Evolutionary conservation across 139 green algal species (phyloP), one percentile per base, ranked within the genome.

Genomic region (Zygnema circumcarinatum): DNA sequence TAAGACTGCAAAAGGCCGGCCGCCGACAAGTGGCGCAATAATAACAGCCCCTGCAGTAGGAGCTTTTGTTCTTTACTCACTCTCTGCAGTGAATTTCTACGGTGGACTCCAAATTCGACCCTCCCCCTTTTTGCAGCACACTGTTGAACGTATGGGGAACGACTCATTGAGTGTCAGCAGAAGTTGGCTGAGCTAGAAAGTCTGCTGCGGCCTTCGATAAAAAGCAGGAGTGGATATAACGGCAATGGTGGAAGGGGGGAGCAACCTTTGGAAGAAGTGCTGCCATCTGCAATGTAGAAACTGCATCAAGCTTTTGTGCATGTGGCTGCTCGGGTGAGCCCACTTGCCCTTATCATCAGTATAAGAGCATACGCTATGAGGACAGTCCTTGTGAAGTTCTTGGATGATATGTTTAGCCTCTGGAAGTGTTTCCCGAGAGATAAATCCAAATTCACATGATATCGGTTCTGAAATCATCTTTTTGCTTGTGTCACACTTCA

Each of bases 231-330:
- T 7, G 7, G 3, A 25, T 31, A 74, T 2, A 39, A 7, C 22
- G 74, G 22, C 2, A 74, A 2, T 85, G 56, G 42, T 3, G 56
- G 79, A 67, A n/a, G 22, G 76, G 68, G 81, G 7, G 68, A 74
- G 2, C 2, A 1, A 22, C 7, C 69, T 35, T 31, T 74, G 38
- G 38, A 7, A 52, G 56, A 40, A 40, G 79, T 62, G 68, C 76
- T 89, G 31, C 83, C 83, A n/a, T n/a, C 1, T 2, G 36, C 83
- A 16, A 32, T 89, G 22, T 2, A 25, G 52, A 89, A 89, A 47
- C 3, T 89, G 76, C 76, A 89, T 67, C 29, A 74, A 40, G 81
- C 62, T 76, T 89, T 89, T 52, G n/a, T 89, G 40, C 83, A 89
- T 38, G 75, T 89, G 7, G 83, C 83, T 36, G 83, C 83, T 2